These are phyloP conservation scores for Panaeolus papilionaceus DNA, from an alignment of 768 basidiomycete species.

Conservation along the genomic window DNA sequence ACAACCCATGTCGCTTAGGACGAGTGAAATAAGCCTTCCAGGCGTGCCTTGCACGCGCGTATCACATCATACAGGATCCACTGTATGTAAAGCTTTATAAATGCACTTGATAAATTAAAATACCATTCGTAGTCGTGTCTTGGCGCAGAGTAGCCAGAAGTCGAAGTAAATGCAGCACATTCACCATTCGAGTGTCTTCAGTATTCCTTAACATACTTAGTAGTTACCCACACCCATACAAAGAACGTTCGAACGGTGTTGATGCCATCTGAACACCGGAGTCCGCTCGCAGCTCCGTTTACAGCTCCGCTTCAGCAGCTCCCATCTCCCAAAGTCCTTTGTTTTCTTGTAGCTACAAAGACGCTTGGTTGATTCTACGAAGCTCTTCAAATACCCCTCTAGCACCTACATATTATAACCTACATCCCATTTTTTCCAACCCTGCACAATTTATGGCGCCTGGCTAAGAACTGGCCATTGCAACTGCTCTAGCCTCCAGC, in stretches of 20 bases:
- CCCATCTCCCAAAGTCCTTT: not conserved
- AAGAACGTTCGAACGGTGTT: not conserved
- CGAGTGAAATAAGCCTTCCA: not conserved
- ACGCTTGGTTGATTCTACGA: not conserved
- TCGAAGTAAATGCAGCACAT: not conserved
- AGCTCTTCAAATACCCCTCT: not conserved
- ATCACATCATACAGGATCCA: conserved; percentile 4
- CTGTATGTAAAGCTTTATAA: not conserved
- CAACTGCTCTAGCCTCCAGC: not conserved
- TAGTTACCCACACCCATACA: not conserved
- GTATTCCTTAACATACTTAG: too few species aligned
- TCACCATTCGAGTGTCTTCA: not conserved
- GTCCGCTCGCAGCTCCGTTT: not conserved
- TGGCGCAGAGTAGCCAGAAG: not conserved
- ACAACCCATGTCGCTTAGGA: not conserved
- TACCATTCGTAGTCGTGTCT: not conserved
- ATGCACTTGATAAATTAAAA: not conserved
- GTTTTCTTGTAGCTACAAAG: not conserved
- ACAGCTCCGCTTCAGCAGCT: conserved; percentile 3
- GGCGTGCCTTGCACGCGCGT: conserved; percentile 3
- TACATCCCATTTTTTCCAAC: not conserved
- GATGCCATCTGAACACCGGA: conserved; percentile 5
- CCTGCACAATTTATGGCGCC: not conserved
- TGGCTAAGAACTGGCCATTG: not conserved
- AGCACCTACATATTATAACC: not conserved